Conservation (phyloP, 805 yeast genomes). For the Candida germanica region DNA sequence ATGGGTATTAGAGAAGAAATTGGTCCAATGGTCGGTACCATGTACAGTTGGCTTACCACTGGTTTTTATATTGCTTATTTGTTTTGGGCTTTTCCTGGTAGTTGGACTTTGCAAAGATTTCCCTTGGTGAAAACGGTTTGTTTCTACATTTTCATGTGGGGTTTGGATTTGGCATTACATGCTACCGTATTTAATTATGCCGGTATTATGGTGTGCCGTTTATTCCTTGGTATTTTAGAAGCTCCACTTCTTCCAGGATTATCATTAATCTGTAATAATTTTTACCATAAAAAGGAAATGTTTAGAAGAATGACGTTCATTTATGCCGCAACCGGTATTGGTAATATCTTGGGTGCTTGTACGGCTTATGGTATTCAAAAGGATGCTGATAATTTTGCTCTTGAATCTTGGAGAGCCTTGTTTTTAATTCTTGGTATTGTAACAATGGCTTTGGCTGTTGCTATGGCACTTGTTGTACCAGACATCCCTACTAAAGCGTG, state of each 20-base stretch:
- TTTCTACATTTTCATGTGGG: conserved; percentile 58
- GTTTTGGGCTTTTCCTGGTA: conserved; percentile 49
- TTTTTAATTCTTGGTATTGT: conserved; percentile 58
- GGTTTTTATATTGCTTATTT: conserved; percentile 55
- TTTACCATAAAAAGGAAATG: conserved; percentile 29
- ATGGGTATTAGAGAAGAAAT: conserved; percentile 37
- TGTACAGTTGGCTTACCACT: conserved; percentile 38
- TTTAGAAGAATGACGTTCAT: conserved; percentile 29
- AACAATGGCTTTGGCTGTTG: conserved; percentile 50
- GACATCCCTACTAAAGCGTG: conserved; percentile 32
- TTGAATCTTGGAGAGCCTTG: conserved; percentile 57
- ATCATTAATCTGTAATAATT: conserved; percentile 30
- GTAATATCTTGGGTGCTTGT: conserved; percentile 34
- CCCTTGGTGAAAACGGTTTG: conserved; percentile 54
- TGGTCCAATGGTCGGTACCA: conserved; percentile 25
- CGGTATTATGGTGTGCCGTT: conserved; percentile 34
- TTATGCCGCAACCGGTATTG: conserved; percentile 32
- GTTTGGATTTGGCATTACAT: conserved; percentile 50
- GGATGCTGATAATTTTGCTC: conserved; percentile 32
- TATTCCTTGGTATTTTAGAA: conserved; percentile 38
- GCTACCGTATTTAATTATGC: conserved; percentile 41
- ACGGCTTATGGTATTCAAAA: conserved; percentile 54
- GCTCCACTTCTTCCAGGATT: conserved; percentile 37
- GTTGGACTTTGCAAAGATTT: conserved; percentile 47
- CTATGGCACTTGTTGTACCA: conserved; percentile 45